These are phyloP conservation scores for Coemansia sp. DNA, from an alignment of 192 early-diverging fungal genomes.

Conservation along the genomic window DNA sequence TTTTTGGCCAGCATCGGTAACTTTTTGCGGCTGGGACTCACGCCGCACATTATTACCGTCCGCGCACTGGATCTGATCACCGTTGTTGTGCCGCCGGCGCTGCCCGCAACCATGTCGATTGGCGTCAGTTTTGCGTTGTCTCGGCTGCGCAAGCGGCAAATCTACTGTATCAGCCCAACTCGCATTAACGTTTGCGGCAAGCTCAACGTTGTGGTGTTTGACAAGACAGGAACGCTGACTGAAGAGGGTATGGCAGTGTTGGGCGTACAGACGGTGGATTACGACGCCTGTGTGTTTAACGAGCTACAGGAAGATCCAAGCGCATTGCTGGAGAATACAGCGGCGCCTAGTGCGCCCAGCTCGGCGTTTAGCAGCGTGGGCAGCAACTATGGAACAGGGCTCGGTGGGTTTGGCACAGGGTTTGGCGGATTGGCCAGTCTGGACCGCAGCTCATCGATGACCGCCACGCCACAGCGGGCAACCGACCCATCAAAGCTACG, in stretches of 20 bases:
- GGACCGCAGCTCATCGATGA: constrained; percentile 47
- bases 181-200: constrained; percentile 96
- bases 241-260: constrained; percentile 94
- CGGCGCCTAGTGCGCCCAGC: constrained; percentile 38
- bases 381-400: constrained; percentile 21
- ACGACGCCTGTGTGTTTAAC: constrained; percentile 43
- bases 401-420: not conserved
- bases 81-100: constrained; percentile 92
- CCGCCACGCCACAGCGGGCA: constrained; percentile 33
- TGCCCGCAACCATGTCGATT: constrained; percentile 97
- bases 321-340: constrained; percentile 38
- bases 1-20: constrained; percentile 86
- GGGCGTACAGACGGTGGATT: constrained; percentile 72
- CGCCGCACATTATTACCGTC: constrained; percentile 67
- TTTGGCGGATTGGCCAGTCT: constrained; percentile 18
- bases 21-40: constrained; percentile 79
- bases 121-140: constrained; percentile 94
- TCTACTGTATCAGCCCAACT: constrained; percentile 92
- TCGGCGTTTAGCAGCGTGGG: constrained; percentile 53
- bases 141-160: constrained; percentile 72
- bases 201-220: constrained; percentile 95
- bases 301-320: constrained; percentile 52
- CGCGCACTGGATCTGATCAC: constrained; percentile 97
- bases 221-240: constrained; percentile 97
- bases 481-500: constrained; percentile 45